Evolutionary conservation across 2,329 filamentous ascomycete species (phyloP), one percentile per base, ranked within the genome.

Genomic region (Cytospora paraplurivora): DNA sequence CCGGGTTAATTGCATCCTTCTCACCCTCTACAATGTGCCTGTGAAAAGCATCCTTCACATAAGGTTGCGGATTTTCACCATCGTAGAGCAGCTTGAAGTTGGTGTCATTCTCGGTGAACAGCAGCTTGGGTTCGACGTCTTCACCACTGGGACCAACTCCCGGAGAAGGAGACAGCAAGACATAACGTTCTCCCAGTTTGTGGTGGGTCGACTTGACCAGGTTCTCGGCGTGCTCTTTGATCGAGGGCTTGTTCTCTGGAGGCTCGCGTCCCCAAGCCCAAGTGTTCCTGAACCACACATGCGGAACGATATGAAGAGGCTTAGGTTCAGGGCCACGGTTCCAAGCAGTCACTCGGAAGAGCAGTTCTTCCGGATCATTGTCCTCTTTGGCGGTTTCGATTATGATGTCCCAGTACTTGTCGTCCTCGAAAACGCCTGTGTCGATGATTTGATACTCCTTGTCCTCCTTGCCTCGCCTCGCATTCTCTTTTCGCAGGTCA

Each of bases 91-190:
- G 77, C 67, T 93, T 82, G 74, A 87, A 89, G 74, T 98, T 98
- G 70, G 91, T 96, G 72, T 98, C 93, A 72, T 98, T 98, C 71
- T 97, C 94, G 1, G 94, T 98, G 77, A 96, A 98, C 63, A 98
- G 81, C 70, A 97, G 80, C 71, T 92, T 81, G 2, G 95, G 95
- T 72, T 93, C 82, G 49, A 98, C 88, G 76, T 98, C 94, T 38
- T 93, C 85, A 38, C 91, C 89, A 67, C 87, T 90, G 12, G 85
- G 80, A 11, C 91, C 92, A 62, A 91, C 87, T 58, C 93, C 92
- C 0, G 94, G 95, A 10, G 94, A 98, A 0, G 95, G 94, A 1
- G 94, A 96, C 65, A 96, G 84, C 66, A 93, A 85, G 65, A 95
- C 83, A 76, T 91, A 96, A 65, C 93, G 86, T 47, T 95, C 88